phyloP scores from a whole-genome alignment of 495 filamentous ascomycete genomes.

The Neurospora tetraspora region DNA sequence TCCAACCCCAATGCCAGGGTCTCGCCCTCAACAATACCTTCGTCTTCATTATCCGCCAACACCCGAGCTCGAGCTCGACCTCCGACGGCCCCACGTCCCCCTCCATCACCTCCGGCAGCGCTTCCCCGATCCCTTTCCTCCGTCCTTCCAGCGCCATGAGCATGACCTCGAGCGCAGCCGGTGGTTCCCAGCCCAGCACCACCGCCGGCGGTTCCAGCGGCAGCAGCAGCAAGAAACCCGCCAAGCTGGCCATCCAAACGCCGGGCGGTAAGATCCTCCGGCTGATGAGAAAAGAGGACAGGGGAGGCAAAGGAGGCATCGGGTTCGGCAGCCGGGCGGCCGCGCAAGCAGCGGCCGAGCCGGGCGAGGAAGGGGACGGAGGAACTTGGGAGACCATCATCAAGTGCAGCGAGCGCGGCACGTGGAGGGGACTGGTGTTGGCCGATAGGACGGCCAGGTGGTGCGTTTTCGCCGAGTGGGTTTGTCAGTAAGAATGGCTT shows the following conservation, averaged over 20 bases:
- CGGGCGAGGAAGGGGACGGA: slow-evolving; percentile 57
- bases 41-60: slow-evolving; percentile 90
- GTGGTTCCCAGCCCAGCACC: slow-evolving; percentile 46
- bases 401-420: slow-evolving; percentile 84
- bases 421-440: slow-evolving; percentile 88
- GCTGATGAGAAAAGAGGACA: slow-evolving; percentile 78
- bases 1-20: slow-evolving; percentile 80
- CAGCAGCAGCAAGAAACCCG: slow-evolving; percentile 57
- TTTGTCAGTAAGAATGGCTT: slow-evolving; percentile 32
- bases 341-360: slow-evolving; percentile 28
- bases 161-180: slow-evolving; percentile 55
- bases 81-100: slow-evolving; percentile 21
- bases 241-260: slow-evolving; percentile 90
- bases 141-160: slow-evolving; percentile 75
- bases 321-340: slow-evolving; percentile 29
- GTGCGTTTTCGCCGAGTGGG: slow-evolving; percentile 99
- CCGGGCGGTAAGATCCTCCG: slow-evolving; percentile 92
- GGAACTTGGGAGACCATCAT: slow-evolving; percentile 95
- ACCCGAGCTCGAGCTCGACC: slow-evolving; percentile 59
- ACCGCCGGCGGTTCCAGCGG: slow-evolving; percentile 26
- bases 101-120: slow-evolving; percentile 42
- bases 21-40: slow-evolving; percentile 94
- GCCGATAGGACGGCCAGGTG: slow-evolving; percentile 92
- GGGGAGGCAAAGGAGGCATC: slow-evolving; percentile 32
- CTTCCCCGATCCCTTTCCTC: slow-evolving; percentile 59